Evolutionary conservation across 495 filamentous ascomycete genomes (phyloP).

Genomic region (Aspergillus coremiiformis): DNA sequence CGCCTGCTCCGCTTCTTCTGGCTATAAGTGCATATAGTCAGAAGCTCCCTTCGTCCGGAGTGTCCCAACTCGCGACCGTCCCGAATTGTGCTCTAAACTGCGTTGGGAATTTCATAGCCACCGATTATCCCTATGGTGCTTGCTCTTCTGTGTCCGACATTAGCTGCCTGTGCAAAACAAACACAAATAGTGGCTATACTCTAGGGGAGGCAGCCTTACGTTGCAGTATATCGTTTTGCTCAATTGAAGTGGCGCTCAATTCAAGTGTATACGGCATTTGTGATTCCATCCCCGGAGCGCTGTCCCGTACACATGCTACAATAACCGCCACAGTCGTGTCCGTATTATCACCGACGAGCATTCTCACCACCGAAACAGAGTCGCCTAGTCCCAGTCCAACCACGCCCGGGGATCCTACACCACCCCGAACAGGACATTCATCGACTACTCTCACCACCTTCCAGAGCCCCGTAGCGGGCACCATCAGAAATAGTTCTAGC

Average conservation of each 20-base stretch:
- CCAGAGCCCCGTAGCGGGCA: conserved; percentile 8
- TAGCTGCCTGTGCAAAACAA: conserved; percentile 54
- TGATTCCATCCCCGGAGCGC: conserved; percentile 40
- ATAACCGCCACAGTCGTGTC: conserved; percentile 52
- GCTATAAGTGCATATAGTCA: conserved; percentile 4
- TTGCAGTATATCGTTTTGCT: conserved; percentile 49
- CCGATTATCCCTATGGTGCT: conserved; percentile 46
- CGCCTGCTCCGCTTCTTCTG: conserved; percentile 14
- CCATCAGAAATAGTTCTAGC: background rate
- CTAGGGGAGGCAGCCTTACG: conserved; percentile 60
- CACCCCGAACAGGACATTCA: conserved; percentile 1
- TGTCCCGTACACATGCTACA: conserved; percentile 51
- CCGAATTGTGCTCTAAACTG: conserved; percentile 60
- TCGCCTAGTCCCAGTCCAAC: conserved; percentile 5
- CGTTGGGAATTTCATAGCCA: conserved; percentile 51
- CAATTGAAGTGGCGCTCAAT: conserved; percentile 16
- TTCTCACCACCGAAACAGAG: conserved; percentile 1
- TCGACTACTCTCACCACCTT: conserved; percentile 8
- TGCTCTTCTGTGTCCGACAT: conserved; percentile 46
- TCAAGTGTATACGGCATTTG: conserved; percentile 53
- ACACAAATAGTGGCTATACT: conserved; percentile 55
- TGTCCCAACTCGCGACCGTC: conserved; percentile 34
- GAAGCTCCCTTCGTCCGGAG: conserved; percentile 12
- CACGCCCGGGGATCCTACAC: conserved; percentile 7
- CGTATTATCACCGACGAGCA: conserved; percentile 19